Conservation (phyloP, 2,329 filamentous ascomycete species). For the Orbilia brochopaga region DNA sequence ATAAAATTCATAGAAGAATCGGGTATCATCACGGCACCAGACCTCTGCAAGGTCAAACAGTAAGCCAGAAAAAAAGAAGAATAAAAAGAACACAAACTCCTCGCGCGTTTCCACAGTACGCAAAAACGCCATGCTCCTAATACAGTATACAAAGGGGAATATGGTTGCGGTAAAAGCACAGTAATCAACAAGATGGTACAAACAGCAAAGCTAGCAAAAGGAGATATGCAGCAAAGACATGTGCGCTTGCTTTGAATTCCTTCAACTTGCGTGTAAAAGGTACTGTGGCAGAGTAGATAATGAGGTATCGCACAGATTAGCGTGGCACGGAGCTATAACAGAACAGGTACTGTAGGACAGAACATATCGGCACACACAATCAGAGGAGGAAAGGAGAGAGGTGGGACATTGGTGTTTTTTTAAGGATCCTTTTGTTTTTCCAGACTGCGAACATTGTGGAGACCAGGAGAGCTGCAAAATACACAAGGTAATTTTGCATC, state of each 20-base stretch:
- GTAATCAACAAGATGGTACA: conserved; percentile 11
- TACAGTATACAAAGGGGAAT: conserved; percentile 18
- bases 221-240: conserved; percentile 29
- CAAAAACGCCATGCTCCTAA: conserved; percentile 46
- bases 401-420: conserved; percentile 23
- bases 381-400: conserved; percentile 8
- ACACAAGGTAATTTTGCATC: conserved; percentile 32
- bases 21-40: conserved; percentile 46
- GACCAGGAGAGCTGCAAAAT: conserved; percentile 19
- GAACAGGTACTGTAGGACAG: conserved; percentile 14
- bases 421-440: conserved; percentile 2
- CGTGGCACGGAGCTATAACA: conserved; percentile 16
- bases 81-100: conserved; percentile 38
- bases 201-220: neutral
- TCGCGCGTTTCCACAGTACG: conserved; percentile 11
- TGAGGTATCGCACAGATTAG: conserved; percentile 32
- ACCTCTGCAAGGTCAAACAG: conserved; percentile 13
- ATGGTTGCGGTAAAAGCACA: conserved; percentile 1
- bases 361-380: conserved; percentile 34
- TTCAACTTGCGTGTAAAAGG: conserved; percentile 5
- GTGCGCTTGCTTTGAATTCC: conserved; percentile 27
- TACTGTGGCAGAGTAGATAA: conserved; percentile 4
- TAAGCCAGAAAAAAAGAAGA: conserved; percentile 11
- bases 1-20: conserved; percentile 23
- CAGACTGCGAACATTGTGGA: conserved; percentile 13